Conservation (phyloP, 2,329 filamentous ascomycete genomes). For the Fusarium sacchari region DNA sequence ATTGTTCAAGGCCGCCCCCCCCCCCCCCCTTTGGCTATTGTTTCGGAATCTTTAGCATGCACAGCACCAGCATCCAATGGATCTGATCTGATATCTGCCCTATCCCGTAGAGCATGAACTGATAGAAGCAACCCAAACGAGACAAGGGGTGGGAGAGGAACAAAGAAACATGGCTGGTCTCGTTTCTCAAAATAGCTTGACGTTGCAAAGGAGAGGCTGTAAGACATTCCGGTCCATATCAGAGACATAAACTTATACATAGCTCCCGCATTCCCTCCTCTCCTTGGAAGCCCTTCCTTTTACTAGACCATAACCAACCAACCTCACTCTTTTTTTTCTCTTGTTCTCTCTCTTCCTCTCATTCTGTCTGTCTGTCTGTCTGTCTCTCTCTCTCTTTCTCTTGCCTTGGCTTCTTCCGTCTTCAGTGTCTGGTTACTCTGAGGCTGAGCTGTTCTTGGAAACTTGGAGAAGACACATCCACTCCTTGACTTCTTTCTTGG, state of each 20-base stretch:
- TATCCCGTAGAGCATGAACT: neutral
- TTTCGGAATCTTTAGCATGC: conserved; percentile 29
- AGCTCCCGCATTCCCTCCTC: conserved; percentile 40
- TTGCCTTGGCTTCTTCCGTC: conserved; percentile 19
- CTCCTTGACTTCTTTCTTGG: conserved; percentile 14
- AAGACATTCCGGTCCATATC: conserved; percentile 10
- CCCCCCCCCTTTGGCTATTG: neutral
- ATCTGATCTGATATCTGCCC: conserved; percentile 7
- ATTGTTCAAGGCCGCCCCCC: neutral
- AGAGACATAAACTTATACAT: conserved; percentile 42
- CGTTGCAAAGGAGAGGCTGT: neutral
- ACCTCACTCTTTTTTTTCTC: conserved; percentile 2
- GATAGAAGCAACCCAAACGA: conserved; percentile 3
- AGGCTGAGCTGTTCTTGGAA: conserved; percentile 2
- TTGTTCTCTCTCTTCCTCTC: neutral
- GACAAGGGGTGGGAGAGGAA: neutral
- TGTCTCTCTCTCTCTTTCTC: neutral
- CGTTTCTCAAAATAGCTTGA: conserved; percentile 19
- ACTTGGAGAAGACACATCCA: conserved; percentile 11
- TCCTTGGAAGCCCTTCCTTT: conserved; percentile 26
- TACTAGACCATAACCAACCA: conserved; percentile 21
- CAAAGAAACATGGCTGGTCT: conserved; percentile 1
- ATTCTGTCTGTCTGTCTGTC: neutral
- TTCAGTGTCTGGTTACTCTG: conserved; percentile 39
- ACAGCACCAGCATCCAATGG: neutral